Evolutionary conservation across 139 green algal species (phyloP), one percentile per base, ranked within the genome.

Genomic region (Coccomyxa sp.): DNA sequence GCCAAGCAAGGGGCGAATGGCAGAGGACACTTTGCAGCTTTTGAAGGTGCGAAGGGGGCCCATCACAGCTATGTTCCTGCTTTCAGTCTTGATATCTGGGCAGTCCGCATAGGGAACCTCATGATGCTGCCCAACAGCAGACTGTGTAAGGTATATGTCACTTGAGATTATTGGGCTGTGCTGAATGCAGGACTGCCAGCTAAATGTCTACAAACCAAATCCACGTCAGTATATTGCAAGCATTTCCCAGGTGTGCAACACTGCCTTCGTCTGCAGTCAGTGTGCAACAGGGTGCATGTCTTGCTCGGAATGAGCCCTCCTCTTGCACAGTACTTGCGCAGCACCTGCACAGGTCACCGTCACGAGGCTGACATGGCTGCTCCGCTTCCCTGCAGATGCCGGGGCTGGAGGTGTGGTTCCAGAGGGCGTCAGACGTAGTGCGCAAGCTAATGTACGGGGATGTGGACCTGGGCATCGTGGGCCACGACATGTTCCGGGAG

Each of bases 401-500:
- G 5, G 86, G 79, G 24, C 76, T 99, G 77, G 96, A 99, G 87
- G 96, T 99, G 40, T 99, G 96, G 96, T 99, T 99, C 86, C 96
- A 99, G 89, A 88, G 94, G 3, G 95, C 96, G 6, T 90, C 85
- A 22, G 96, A 99, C 84, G 94, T 98, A 6, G 95, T 99, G 78
- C 89, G 96, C 41, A 98, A 98, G 89, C 83, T 98, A 29, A 75
- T 86, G 29, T 93, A 90, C 33, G 94, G 96, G 1, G 96, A 99
- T 83, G 86, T 99, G 14, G 96, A 99, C 90, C 86, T 99, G 14
- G 96, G 95, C 78, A 98, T 99, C 39, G 94, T 99, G 40, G 96
- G 96, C 71, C 89, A 91, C 33, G 96, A 99, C 90, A 99, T 99
- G 96, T 93, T 97, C 34, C 33, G 44, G 6, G 96, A 99, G 88